Evolutionary conservation across 768 basidiomycete genomes (phyloP), one percentile per base, ranked within the genome.

Genomic region (Termitomyces sp.): DNA sequence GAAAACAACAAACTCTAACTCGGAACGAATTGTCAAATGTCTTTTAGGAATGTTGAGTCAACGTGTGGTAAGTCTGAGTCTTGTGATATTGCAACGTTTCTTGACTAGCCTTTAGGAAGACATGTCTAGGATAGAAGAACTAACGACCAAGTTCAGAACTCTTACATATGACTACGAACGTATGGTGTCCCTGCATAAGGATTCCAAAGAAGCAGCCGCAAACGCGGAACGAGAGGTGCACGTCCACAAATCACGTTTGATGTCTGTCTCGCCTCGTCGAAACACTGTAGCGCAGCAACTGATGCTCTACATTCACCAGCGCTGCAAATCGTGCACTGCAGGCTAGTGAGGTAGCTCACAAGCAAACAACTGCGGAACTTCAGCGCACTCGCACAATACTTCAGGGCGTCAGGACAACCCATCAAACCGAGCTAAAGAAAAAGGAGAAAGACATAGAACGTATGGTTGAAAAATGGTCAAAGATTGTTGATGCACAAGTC

Each of bases 81-180:
- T 12, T 10, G 38, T 45, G 32, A 55, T n/a, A 32, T n/a, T 11
- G 29, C 31, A 25, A n/a, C 31, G 6, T 31, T 45, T 45, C 29
- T 63, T 56, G 38, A 59, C 62, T 32, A 58, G 42, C 15, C 37
- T 53, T 58, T 60, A 82, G 81, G 76, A 87, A 68, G 93, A 95
- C 71, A 89, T 94, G 85, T 76, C 83, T 10, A 79, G 85, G n/a
- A 85, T 88, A 40, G 93, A 95, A 68, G 86, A 90, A 11, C 67
- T 94, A 5, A 82, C 86, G 0, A 86, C 89, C 0, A 91, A 91
- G 66, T 72, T 90, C 17, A 81, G 91, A 29, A 93, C 90, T 2
- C 76, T 94, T 1, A 83, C 84, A 3, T 94, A 95, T 62, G 93
- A 95, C 65, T 81, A 92, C 61, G 91, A 93, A 69, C 82, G 93